These are phyloP conservation scores for Beauveria bassiana DNA, from an alignment of 2,329 filamentous ascomycete genomes.

Conservation along the genomic window DNA sequence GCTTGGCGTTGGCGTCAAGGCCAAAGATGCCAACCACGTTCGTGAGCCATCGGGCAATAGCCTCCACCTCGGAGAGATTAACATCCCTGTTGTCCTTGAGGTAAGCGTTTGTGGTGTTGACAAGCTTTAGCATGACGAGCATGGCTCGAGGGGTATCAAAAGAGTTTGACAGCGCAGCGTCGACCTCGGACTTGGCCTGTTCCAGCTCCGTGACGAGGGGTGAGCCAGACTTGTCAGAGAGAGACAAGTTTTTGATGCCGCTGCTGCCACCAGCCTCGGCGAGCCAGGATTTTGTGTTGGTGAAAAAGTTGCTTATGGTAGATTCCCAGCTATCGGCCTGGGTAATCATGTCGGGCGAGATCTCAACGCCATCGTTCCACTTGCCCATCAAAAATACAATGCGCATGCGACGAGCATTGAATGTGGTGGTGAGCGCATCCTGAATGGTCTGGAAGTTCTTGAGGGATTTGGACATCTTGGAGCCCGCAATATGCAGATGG, in stretches of 20 bases:
- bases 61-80: slow-evolving; percentile 41
- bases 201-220: slow-evolving; percentile 36
- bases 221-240: slow-evolving; percentile 23
- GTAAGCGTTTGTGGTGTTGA: slow-evolving; percentile 66
- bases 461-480: slow-evolving; percentile 91
- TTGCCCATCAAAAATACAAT: slow-evolving; percentile 81
- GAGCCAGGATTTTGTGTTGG: slow-evolving; percentile 46
- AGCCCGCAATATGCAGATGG: slow-evolving; percentile 74
- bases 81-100: slow-evolving; percentile 39
- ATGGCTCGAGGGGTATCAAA: slow-evolving; percentile 81
- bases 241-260: slow-evolving; percentile 30
- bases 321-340: slow-evolving; percentile 73
- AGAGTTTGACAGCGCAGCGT: slow-evolving; percentile 65
- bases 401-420: slow-evolving; percentile 71
- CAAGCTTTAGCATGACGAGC: slow-evolving; percentile 67
- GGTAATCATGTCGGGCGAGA: slow-evolving; percentile 73
- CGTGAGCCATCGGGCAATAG: slow-evolving; percentile 71
- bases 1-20: slow-evolving; percentile 54
- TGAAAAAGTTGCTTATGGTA: slow-evolving; percentile 61
- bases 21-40: slow-evolving; percentile 79
- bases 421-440: slow-evolving; percentile 62
- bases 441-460: slow-evolving; percentile 96
- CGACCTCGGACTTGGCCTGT: slow-evolving; percentile 46
- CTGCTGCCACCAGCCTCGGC: slow-evolving; percentile 33
- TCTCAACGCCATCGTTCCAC: slow-evolving; percentile 89